A percentile compares a stretch with the other conserved stretches of the same genome.
Evolutionary conservation across 129 eudicot species (phyloP).

Genomic region (Centrapalus pauciflorus): DNA sequence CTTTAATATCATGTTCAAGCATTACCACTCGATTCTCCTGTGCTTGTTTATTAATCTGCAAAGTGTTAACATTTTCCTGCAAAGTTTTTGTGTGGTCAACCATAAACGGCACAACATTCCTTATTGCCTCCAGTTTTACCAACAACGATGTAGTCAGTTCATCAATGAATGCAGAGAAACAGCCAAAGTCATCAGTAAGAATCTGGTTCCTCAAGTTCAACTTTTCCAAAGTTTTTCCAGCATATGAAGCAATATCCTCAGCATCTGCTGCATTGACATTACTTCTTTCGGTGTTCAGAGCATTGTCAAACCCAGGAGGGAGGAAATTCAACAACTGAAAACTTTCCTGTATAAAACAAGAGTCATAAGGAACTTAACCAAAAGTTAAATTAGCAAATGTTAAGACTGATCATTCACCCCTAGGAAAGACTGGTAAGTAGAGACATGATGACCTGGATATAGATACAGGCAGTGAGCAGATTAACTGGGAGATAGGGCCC

Average conservation of each 20-base stretch:
- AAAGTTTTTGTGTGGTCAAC: constrained; percentile 30
- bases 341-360: constrained; percentile 39
- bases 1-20: constrained; percentile 29
- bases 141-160: constrained; percentile 32
- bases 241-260: constrained; percentile 31
- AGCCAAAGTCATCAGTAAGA: constrained; percentile 34
- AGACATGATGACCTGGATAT: not conserved
- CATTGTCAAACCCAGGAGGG: constrained; percentile 18
- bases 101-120: constrained; percentile 18
- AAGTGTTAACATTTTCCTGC: constrained; percentile 30
- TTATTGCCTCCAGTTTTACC: constrained; percentile 33
- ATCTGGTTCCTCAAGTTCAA: constrained; percentile 40
- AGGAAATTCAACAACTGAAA: constrained; percentile 25
- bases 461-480: not conserved
- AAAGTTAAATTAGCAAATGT: not conserved
- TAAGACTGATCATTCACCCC: not conserved
- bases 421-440: not conserved
- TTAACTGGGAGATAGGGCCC: not conserved
- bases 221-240: constrained; percentile 40
- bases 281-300: constrained; percentile 20
- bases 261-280: constrained; percentile 32
- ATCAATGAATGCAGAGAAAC: constrained; percentile 38
- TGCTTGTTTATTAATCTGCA: constrained; percentile 38
- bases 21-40: constrained; percentile 33
- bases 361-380: not conserved